Base-by-base conservation (phyloP, 1,139 yeast genomes). In the Pichia sp. region DNA sequence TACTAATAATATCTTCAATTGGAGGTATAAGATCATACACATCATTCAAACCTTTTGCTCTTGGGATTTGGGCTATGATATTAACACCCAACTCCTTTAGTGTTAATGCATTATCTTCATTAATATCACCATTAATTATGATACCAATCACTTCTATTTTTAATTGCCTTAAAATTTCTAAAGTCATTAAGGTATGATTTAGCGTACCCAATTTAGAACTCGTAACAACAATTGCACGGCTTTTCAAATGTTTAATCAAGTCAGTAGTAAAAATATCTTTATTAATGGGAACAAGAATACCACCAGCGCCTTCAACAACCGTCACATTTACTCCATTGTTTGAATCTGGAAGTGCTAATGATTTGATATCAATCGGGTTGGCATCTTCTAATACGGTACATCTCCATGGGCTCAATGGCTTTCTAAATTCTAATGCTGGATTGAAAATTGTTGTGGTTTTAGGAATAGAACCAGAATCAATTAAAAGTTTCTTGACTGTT, bases 271-370 rank as follows among this genome's bases (percentile, higher is more conserved):
- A 54, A 13, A 45, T 30, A 4, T 46, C 40, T 15, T 51, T 50
- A n/a, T 55, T 57, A 5, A 61, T 41, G 8, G 65, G 65, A 15
- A 61, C 64, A 25, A 41, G 51, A 7, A 57, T 41, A 9, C 65
- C 65, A 25, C 64, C 65, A 6, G 65, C 65, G 19, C 65, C 65
- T 48, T 61, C 64, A n/a, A 61, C 40, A 29, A 60, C 38, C 2
- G 42, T 35, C 5, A 10, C 9, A 10, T 21, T 21, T 8, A 30
- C 15, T 2, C n/a, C n/a, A n/a, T n/a, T n/a, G n/a, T 30, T 29
- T 6, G 29, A 19, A 13, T 7, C 6, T 13, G 48, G 48, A 9
- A 42, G 4, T 8, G 24, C 16, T 2, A 45, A 13, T 5, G 21
- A 8, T 3, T 32, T 20, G 0, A 45, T 21, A 5, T 45, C 33